These are phyloP conservation scores for Ailanthus altissimus DNA, from an alignment of 345 rosid species.

Conservation along the genomic window DNA sequence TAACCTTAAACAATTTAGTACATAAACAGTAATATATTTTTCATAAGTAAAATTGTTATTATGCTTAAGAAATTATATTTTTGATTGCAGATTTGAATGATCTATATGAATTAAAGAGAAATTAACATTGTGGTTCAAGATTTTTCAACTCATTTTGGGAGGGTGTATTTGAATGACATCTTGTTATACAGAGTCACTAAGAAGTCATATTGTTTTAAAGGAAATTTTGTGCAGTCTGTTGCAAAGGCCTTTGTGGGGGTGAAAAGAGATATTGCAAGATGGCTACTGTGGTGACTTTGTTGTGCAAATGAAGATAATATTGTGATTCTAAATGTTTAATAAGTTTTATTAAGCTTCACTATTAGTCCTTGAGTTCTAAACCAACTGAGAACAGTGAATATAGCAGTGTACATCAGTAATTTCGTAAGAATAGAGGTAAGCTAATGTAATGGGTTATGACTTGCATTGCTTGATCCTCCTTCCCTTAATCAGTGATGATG, in stretches of 20 bases:
- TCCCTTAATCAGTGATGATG: not conserved
- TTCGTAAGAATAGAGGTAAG: not conserved
- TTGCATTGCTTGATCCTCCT: not conserved
- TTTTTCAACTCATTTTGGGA: too few relatives aligned
- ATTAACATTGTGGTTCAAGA: too few relatives aligned
- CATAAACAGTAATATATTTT: not conserved
- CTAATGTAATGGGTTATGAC: conserved; percentile 8
- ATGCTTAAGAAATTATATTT: not conserved
- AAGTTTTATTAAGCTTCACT: not conserved
- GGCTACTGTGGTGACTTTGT: not conserved
- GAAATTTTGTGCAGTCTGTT: not conserved
- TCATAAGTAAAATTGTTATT: not conserved
- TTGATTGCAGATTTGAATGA: too few relatives aligned
- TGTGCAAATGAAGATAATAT: not conserved
- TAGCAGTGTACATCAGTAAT: not conserved
- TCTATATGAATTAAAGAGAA: too few relatives aligned
- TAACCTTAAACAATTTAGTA: not conserved
- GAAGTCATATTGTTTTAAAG: too few relatives aligned
- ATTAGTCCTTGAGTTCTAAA: not conserved
- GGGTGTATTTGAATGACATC: too few relatives aligned
- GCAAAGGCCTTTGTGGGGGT: not conserved
- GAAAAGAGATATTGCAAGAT: not conserved
- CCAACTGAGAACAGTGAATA: not conserved
- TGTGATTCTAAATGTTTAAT: not conserved
- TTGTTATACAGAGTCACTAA: too few relatives aligned